Percentiles rank a stretch among this genome's conserved stretches.
Conservation (phyloP, 805 yeast genomes). For the Candida takata region DNA sequence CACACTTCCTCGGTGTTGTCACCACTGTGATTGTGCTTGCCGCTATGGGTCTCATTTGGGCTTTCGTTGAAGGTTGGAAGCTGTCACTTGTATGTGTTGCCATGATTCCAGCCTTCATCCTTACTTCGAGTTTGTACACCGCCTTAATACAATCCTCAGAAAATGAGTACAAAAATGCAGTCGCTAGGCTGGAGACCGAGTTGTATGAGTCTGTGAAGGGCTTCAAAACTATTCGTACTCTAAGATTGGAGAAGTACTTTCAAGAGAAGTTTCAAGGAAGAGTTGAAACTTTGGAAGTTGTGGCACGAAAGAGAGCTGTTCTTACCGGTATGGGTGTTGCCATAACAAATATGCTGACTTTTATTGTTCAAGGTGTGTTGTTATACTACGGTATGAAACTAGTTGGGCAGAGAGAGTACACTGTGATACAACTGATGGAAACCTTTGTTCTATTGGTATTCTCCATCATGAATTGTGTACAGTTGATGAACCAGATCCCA, state of each 20-base stretch:
- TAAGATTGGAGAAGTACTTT: conserved; percentile 49
- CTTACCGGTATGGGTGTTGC: conserved; percentile 66
- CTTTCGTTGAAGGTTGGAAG: conserved; percentile 77
- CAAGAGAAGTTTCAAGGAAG: conserved; percentile 26
- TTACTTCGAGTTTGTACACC: conserved; percentile 48
- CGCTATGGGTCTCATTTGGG: conserved; percentile 66
- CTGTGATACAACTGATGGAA: conserved; percentile 51
- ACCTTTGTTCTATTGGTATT: conserved; percentile 69
- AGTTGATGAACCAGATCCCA: conserved; percentile 62
- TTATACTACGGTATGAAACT: conserved; percentile 73
- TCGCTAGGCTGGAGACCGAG: conserved; percentile 48
- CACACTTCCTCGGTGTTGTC: conserved; percentile 52
- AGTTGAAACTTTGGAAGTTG: conserved; percentile 26
- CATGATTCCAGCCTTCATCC: conserved; percentile 56
- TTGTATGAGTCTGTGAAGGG: conserved; percentile 47
- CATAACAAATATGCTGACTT: conserved; percentile 42
- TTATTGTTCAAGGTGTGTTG: conserved; percentile 63
- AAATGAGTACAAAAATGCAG: conserved; percentile 46
- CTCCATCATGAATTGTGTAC: conserved; percentile 58
- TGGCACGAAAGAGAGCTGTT: conserved; percentile 48
- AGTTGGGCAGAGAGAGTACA: conserved; percentile 52
- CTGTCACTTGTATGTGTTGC: conserved; percentile 77
- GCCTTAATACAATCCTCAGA: conserved; percentile 47
- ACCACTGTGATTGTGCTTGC: conserved; percentile 49
- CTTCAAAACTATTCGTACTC: conserved; percentile 55